These are phyloP conservation scores for Rhodotorula mucilaginosa DNA, from an alignment of 1,284 basidiomycete species.

Conservation along the genomic window DNA sequence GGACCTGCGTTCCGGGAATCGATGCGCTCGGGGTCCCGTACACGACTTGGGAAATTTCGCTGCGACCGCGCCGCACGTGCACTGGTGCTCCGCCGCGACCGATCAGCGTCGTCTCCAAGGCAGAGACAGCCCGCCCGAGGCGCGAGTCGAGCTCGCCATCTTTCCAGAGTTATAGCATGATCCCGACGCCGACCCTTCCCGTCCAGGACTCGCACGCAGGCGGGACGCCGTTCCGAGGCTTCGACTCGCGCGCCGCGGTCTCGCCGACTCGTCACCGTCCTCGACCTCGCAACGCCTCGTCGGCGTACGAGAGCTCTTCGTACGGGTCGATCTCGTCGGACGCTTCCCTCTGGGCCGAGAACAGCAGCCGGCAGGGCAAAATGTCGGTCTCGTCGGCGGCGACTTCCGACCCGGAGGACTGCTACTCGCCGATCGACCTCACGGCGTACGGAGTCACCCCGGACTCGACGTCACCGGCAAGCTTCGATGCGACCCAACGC, in stretches of 20 bases:
- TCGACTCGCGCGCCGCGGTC: background rate
- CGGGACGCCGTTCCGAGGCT: background rate
- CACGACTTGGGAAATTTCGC: constrained; percentile 25
- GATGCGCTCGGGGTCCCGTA: constrained; percentile 16
- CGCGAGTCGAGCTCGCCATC: constrained; percentile 6
- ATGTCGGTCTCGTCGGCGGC: constrained; percentile 13
- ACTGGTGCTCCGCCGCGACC: too few species aligned
- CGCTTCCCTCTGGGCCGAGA: background rate
- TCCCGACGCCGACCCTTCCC: background rate
- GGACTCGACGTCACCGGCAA: background rate
- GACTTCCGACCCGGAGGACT: background rate
- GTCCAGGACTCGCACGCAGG: background rate
- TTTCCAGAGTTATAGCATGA: constrained; percentile 29
- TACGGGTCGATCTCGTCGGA: constrained; percentile 25
- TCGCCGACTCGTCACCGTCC: background rate
- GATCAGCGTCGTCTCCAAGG: background rate
- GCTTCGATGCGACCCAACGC: background rate
- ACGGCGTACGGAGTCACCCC: constrained; percentile 10
- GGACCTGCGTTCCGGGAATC: constrained; percentile 7
- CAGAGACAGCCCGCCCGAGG: background rate
- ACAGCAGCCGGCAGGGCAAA: constrained; percentile 7
- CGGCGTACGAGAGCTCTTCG: constrained; percentile 8
- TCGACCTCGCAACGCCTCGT: constrained; percentile 14
- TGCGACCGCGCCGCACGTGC: constrained; percentile 2
- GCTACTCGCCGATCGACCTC: constrained; percentile 11